Conservation (phyloP, 1,139 yeast species). For the Pichia sp. region DNA sequence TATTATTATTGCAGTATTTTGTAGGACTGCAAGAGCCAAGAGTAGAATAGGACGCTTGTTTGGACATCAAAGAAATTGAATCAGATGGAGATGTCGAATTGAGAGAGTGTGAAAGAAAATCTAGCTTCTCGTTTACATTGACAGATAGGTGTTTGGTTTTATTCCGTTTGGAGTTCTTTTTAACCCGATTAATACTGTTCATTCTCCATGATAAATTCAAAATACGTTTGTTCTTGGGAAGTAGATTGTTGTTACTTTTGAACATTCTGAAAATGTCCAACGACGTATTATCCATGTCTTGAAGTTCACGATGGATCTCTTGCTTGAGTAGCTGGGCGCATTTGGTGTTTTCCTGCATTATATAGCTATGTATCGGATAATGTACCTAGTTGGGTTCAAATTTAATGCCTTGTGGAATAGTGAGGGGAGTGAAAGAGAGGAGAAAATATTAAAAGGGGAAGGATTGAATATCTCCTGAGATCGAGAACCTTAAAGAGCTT, state of each 20-base stretch:
- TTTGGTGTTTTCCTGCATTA: neutral
- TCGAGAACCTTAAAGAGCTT: too few species aligned
- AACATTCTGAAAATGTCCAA: constrained; percentile 27
- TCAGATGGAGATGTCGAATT: neutral
- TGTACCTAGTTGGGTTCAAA: too few species aligned
- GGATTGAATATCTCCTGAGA: too few species aligned
- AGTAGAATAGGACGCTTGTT: neutral
- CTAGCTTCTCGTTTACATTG: constrained; percentile 1
- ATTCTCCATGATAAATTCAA: constrained; percentile 27
- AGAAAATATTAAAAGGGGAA: too few species aligned
- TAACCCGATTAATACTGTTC: constrained; percentile 22
- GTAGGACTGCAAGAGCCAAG: neutral
- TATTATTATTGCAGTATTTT: neutral
- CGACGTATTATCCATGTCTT: constrained; percentile 20
- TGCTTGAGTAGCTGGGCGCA: constrained; percentile 11
- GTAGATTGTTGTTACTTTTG: constrained; percentile 23
- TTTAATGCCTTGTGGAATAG: too few species aligned
- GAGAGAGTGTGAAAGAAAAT: neutral
- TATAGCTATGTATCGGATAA: too few species aligned
- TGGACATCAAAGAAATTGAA: neutral
- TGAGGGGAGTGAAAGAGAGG: too few species aligned
- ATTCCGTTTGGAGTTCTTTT: constrained; percentile 8
- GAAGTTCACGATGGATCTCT: constrained; percentile 21
- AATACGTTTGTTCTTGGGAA: constrained; percentile 26
- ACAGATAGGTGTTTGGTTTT: neutral